Percentiles rank a stretch among this genome's conserved stretches.
Conservation (phyloP, 192 early-diverging fungal species). For the Bifiguratus adelaidae region DNA sequence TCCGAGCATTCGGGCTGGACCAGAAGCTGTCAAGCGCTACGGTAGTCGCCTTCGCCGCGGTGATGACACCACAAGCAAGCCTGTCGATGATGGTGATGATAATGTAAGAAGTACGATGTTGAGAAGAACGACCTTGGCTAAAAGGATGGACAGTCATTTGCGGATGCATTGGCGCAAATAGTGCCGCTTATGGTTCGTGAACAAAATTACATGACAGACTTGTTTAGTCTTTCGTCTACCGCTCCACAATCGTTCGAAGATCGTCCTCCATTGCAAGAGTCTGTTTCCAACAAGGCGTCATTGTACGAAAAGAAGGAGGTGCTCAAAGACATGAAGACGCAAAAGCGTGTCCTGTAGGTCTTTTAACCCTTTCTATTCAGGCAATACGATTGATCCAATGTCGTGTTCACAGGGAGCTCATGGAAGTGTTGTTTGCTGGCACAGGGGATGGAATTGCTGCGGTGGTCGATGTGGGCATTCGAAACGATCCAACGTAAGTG, state of each 20-base stretch:
- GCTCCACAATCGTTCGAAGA: slow-evolving; percentile 32
- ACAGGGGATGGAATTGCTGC: slow-evolving; percentile 59
- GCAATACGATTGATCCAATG: neutral
- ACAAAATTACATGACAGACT: slow-evolving; percentile 86
- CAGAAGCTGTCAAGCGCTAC: too few species aligned
- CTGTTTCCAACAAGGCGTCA: slow-evolving; percentile 21
- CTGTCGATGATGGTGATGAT: too few species aligned
- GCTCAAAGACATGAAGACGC: slow-evolving; percentile 55
- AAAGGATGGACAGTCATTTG: slow-evolving; percentile 34
- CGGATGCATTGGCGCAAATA: slow-evolving; percentile 48
- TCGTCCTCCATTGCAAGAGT: slow-evolving; percentile 20
- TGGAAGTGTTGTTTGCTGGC: slow-evolving; percentile 70
- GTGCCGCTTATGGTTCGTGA: slow-evolving; percentile 64
- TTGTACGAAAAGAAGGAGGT: slow-evolving; percentile 38
- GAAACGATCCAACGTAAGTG: slow-evolving; percentile 61
- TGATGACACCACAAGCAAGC: too few species aligned
- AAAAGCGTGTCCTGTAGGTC: slow-evolving; percentile 56
- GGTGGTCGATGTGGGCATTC: slow-evolving; percentile 66
- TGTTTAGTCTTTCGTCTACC: slow-evolving; percentile 57
- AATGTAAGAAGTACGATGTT: too few species aligned
- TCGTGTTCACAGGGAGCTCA: slow-evolving; percentile 49
- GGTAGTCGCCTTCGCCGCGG: too few species aligned
- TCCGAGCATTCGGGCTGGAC: slow-evolving; percentile 5
- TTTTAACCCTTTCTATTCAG: neutral
- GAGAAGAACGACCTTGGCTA: neutral